These are phyloP conservation scores for Pseudophaeomoniella oleicola DNA, from an alignment of 2,329 filamentous ascomycete species.

Conservation along the genomic window DNA sequence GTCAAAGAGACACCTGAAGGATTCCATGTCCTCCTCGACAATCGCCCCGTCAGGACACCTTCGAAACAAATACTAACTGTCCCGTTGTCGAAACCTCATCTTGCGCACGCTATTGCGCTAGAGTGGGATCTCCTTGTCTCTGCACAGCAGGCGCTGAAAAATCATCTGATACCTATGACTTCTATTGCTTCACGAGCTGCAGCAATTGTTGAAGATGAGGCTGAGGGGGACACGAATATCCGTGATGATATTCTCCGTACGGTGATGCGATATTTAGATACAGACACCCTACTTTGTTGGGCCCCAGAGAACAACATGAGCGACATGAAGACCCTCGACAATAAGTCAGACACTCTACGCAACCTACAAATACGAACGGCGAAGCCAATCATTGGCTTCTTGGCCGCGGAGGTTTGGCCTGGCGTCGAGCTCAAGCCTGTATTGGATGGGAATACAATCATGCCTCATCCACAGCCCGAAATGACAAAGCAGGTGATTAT, in stretches of 20 bases:
- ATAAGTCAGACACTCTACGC: slow-evolving; percentile 45
- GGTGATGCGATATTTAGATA: slow-evolving; percentile 75
- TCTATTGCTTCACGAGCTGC: slow-evolving; percentile 69
- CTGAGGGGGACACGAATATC: slow-evolving; percentile 32
- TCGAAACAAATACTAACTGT: slow-evolving; percentile 58
- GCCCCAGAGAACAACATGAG: slow-evolving; percentile 42
- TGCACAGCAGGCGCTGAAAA: slow-evolving; percentile 67
- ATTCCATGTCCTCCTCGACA: slow-evolving; percentile 59
- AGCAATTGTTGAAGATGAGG: slow-evolving; percentile 62
- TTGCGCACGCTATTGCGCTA: slow-evolving; percentile 72
- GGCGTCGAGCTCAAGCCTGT: slow-evolving; percentile 65
- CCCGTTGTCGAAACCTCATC: slow-evolving; percentile 60
- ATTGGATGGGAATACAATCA: slow-evolving; percentile 63
- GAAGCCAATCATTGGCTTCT: slow-evolving; percentile 53
- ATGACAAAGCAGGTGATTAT: slow-evolving; percentile 63
- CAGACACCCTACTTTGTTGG: slow-evolving; percentile 89
- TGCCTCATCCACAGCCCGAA: slow-evolving; percentile 59
- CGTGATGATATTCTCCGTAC: slow-evolving; percentile 51
- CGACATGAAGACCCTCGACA: slow-evolving; percentile 31
- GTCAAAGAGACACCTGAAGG: slow-evolving; percentile 48
- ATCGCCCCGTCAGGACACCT: slow-evolving; percentile 63
- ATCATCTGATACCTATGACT: slow-evolving; percentile 82
- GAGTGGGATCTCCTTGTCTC: slow-evolving; percentile 85
- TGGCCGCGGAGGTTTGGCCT: slow-evolving; percentile 67
- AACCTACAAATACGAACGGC: slow-evolving; percentile 58